phyloP scores from a whole-genome alignment of 441 rosid genomes.

The Gossypium gossypioides region DNA sequence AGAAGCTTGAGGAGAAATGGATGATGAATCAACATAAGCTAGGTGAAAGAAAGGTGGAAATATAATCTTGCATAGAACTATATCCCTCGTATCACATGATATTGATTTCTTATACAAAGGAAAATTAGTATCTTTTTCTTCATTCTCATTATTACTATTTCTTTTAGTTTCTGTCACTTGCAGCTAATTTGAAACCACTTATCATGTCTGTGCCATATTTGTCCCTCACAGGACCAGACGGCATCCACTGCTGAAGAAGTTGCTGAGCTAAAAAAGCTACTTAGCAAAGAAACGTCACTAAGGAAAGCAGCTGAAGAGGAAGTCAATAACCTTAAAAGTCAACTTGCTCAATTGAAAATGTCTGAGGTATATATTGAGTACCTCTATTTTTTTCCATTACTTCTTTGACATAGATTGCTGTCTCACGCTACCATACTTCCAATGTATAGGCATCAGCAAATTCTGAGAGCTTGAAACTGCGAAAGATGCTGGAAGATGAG shows the following conservation, averaged over 20 bases:
- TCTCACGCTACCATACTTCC: slow-evolving; percentile 10
- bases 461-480: slow-evolving; percentile 74
- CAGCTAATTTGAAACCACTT: slow-evolving; percentile 1
- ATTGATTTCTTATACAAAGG: not conserved
- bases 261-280: slow-evolving; percentile 52
- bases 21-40: slow-evolving; percentile 54
- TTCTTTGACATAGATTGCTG: slow-evolving; percentile 2
- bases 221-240: slow-evolving; percentile 31
- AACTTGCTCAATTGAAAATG: slow-evolving; percentile 51
- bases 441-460: slow-evolving; percentile 50
- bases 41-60: slow-evolving; percentile 35
- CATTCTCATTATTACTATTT: not conserved
- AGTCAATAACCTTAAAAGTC: slow-evolving; percentile 48
- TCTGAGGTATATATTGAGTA: slow-evolving; percentile 45
- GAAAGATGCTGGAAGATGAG: slow-evolving; percentile 81
- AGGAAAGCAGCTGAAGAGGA: slow-evolving; percentile 79
- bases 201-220: not conserved
- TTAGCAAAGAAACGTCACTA: slow-evolving; percentile 56
- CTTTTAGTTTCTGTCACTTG: not conserved
- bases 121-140: not conserved
- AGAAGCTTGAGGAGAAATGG: slow-evolving; percentile 87
- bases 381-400: not conserved
- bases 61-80: slow-evolving; percentile 25
- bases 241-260: slow-evolving; percentile 49
- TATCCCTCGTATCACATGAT: not conserved